A percentile compares a stretch with the other conserved stretches of the same genome.
These are phyloP conservation scores for Psilocybe subaeruginosa DNA, from an alignment of 768 basidiomycete species.

Conservation along the genomic window DNA sequence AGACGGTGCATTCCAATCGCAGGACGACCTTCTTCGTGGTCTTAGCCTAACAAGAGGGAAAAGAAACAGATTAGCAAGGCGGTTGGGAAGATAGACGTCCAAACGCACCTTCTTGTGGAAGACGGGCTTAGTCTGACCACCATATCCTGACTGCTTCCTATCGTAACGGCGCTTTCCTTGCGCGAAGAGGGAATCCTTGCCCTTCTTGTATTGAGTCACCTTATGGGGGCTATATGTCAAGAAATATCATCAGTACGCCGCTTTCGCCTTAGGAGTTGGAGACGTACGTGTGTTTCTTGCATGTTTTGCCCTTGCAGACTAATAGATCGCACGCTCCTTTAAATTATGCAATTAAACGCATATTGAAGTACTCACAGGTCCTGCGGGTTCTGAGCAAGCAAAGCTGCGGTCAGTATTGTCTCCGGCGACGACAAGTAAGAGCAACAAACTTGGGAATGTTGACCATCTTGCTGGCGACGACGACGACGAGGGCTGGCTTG, in stretches of 20 bases:
- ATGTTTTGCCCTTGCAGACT: slow-evolving; percentile 97
- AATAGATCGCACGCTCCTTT: not conserved
- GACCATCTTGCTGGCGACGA: slow-evolving; percentile 73
- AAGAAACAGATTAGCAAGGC: too few species aligned
- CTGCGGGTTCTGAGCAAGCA: slow-evolving; percentile 72
- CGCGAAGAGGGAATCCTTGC: slow-evolving; percentile 96
- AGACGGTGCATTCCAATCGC: slow-evolving; percentile 95
- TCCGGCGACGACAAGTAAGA: not conserved
- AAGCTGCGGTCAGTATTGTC: slow-evolving; percentile 11
- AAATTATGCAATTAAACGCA: slow-evolving; percentile 7
- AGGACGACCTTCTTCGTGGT: slow-evolving; percentile 99
- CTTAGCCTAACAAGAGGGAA: slow-evolving; percentile 65
- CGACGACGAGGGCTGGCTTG: slow-evolving; percentile 41
- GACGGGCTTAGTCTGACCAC: slow-evolving; percentile 99
- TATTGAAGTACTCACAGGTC: slow-evolving; percentile 76
- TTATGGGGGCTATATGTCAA: slow-evolving; percentile 80
- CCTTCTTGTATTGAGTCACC: slow-evolving; percentile 99
- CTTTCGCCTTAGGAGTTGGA: slow-evolving; percentile 5
- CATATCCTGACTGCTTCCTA: slow-evolving; percentile 97
- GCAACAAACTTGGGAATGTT: slow-evolving; percentile 89
- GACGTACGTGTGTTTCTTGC: slow-evolving; percentile 95
- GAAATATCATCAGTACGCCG: slow-evolving; percentile 15
- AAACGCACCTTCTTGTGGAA: slow-evolving; percentile 97
- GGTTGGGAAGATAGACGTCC: not conserved
- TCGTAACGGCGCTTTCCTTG: slow-evolving; percentile 99